Conservation (phyloP, 2,329 filamentous ascomycete species). For the Endocalyx cinctus region DNA sequence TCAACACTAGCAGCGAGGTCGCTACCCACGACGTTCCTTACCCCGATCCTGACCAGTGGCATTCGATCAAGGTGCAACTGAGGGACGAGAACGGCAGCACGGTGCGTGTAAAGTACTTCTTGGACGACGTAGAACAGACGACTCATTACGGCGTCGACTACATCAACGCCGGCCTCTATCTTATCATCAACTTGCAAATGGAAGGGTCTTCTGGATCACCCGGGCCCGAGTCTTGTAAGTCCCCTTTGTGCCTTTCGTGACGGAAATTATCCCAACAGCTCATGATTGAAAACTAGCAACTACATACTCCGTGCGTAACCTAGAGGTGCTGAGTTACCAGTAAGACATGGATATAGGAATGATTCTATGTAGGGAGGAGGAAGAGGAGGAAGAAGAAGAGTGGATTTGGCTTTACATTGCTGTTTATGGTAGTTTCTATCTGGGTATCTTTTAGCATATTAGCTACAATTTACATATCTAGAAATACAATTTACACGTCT, state of each 20-base stretch:
- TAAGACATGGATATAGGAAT: no score
- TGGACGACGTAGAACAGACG: conserved; percentile 34
- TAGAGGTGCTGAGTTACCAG: conserved; percentile 7
- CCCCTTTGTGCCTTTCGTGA: background rate
- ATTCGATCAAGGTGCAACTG: conserved; percentile 35
- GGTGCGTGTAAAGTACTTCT: conserved; percentile 36
- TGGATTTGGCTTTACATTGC: no score
- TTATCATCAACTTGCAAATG: conserved; percentile 13
- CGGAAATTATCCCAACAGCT: background rate
- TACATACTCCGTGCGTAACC: conserved; percentile 5
- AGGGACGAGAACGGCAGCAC: conserved; percentile 36
- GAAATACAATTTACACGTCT: no score
- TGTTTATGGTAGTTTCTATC: no score
- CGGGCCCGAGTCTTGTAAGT: conserved; percentile 6
- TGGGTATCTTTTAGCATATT: no score
- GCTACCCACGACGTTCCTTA: conserved; percentile 34
- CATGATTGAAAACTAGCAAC: conserved; percentile 1
- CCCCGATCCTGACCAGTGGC: conserved; percentile 30
- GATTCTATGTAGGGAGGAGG: background rate
- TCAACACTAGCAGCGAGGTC: conserved; percentile 29
- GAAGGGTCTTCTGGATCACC: conserved; percentile 9
- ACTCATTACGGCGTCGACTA: conserved; percentile 37
- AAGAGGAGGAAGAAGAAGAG: background rate
- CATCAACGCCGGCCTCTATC: conserved; percentile 26
- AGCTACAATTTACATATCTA: no score